Evolutionary conservation across 148 eudicot species (phyloP), one percentile per base, ranked within the genome.

Genomic region (Rheum nobile): DNA sequence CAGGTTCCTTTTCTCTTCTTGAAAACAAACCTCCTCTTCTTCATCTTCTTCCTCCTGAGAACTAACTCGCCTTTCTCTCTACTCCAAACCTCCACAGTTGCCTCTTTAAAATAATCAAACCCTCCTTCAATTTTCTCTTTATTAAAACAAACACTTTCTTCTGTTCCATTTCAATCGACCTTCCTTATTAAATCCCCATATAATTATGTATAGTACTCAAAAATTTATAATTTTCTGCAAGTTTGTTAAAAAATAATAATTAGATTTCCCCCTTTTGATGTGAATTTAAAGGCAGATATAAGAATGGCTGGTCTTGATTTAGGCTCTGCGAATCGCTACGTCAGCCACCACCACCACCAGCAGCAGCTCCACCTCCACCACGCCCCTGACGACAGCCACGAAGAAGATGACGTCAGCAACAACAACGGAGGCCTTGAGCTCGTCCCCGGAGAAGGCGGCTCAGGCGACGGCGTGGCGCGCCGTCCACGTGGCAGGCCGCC

Each of bases 401-500:
- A 44, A 11, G 74, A 71, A 1, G 34, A 71, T 28, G 52, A 74
- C 39, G 39, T 32, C 70, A 54, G 16, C 52, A 47, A 54, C 31
- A 59, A 78, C 6, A 50, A 52, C 34, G 42, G 79, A 4, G 84
- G 82, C 0, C 71, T 82, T 14, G 82, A 77, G 47, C 65, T 81
- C 34, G 79, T 79, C 65, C 42, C 10, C 4, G 21, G 75, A 0
- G 77, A 72, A 0, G 78, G 77, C 2, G 78, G 77, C 2, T 74
- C 82, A 1, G 61, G 81, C 0, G 86, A 85, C 0, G 86, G 80
- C 19, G 84, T 84, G 0, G 88, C 65, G 0, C 88, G 95, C 4
- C 79, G 95, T 31, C 90, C 95, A 2, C 76, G 91, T 57, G 95
- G 95, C 10, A 67, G 95, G 21, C 95, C 95, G 0, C 77, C 95